Conservation (phyloP, 305 asterid species). For the Fraxinus velutina region DNA sequence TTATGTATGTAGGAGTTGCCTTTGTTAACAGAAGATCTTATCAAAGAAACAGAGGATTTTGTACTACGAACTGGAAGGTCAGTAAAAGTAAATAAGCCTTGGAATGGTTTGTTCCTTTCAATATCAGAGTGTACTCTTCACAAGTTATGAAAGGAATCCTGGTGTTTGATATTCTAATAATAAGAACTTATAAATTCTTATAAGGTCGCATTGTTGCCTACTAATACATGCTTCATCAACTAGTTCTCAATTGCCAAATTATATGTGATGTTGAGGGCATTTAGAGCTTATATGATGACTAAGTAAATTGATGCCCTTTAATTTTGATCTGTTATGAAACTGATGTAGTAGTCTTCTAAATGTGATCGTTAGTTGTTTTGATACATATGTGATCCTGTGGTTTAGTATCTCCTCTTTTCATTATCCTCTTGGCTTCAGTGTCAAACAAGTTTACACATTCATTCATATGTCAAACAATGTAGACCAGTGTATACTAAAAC, state of each 20-base stretch:
- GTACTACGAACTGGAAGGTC: slow-evolving; percentile 97
- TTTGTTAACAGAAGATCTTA: slow-evolving; percentile 87
- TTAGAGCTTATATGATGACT: background rate
- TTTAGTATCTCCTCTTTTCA: background rate
- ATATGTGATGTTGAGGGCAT: background rate
- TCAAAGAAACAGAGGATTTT: slow-evolving; percentile 97
- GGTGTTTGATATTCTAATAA: background rate
- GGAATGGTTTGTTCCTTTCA: slow-evolving; percentile 1
- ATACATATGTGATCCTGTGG: background rate
- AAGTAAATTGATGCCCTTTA: background rate
- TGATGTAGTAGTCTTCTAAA: background rate
- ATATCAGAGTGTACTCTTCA: background rate
- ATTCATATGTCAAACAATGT: background rate
- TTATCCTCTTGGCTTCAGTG: background rate
- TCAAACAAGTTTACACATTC: background rate
- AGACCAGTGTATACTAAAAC: background rate
- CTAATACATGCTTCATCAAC: background rate
- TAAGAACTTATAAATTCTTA: background rate
- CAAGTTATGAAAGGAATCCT: background rate
- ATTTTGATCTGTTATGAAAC: background rate
- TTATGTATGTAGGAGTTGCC: slow-evolving; percentile 70
- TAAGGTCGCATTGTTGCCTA: background rate
- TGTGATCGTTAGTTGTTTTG: background rate
- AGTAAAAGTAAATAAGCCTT: slow-evolving; percentile 25
- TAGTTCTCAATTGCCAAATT: background rate